These are phyloP conservation scores for Mycosphaerella sp. DNA, from an alignment of 2,329 filamentous ascomycete genomes.

Conservation along the genomic window DNA sequence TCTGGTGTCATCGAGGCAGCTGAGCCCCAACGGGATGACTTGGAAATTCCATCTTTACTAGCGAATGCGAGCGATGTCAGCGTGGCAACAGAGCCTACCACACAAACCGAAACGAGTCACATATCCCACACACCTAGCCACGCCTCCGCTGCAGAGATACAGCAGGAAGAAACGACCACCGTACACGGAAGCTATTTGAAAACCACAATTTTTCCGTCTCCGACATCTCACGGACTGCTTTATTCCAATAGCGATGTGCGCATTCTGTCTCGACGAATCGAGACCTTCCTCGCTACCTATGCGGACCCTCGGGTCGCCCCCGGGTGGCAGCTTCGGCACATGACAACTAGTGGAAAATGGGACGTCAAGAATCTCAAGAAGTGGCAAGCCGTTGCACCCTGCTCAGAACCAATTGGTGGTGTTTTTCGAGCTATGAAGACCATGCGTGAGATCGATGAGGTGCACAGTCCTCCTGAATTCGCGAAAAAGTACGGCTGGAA, in stretches of 20 bases:
- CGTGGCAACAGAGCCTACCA: slow-evolving; percentile 6
- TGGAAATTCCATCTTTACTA: not conserved
- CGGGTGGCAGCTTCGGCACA: slow-evolving; percentile 84
- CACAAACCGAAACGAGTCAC: not conserved
- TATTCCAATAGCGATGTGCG: slow-evolving; percentile 72
- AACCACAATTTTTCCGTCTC: slow-evolving; percentile 63
- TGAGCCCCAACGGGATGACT: not conserved
- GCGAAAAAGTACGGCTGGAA: slow-evolving; percentile 56
- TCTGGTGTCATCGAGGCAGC: not conserved
- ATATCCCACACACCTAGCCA: not conserved
- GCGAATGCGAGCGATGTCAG: slow-evolving; percentile 10
- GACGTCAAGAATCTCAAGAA: slow-evolving; percentile 94
- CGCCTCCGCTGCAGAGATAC: slow-evolving; percentile 10
- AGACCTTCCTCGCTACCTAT: slow-evolving; percentile 69
- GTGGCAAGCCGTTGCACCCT: slow-evolving; percentile 57
- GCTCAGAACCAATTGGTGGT: slow-evolving; percentile 57
- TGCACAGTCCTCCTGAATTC: slow-evolving; percentile 70
- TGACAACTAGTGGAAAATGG: slow-evolving; percentile 90
- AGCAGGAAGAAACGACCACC: slow-evolving; percentile 17
- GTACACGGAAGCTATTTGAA: slow-evolving; percentile 49
- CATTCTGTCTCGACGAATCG: slow-evolving; percentile 71
- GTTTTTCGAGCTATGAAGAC: slow-evolving; percentile 91
- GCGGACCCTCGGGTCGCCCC: slow-evolving; percentile 72
- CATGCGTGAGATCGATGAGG: slow-evolving; percentile 77
- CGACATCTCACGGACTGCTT: slow-evolving; percentile 75